Evolutionary conservation across 495 filamentous ascomycete genomes (phyloP), one percentile per base, ranked within the genome.

Genomic region (Aspergillus leporis): DNA sequence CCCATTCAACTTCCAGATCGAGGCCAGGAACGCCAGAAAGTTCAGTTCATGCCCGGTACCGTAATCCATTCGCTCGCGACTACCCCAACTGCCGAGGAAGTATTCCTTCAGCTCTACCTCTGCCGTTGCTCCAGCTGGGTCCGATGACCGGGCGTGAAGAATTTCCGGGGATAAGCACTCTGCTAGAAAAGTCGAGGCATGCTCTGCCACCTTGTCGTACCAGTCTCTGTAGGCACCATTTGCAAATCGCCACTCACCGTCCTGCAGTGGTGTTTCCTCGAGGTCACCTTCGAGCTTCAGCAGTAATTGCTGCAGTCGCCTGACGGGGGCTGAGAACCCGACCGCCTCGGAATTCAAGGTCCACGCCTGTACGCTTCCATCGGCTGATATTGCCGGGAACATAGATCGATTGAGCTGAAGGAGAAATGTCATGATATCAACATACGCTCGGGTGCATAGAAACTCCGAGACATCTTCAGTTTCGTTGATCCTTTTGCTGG

Each of bases 31-130:
- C 18, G 93, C 93, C 14, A 97, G 73, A 64, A 98, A 98, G 73
- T 89, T 94, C 51, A 98, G 72, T 70, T 98, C 94, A 72, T 98
- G 94, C 1, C 94, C 94, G 7, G 95, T 97, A 0, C 94, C 94
- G 70, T 96, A 98, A 72, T 98, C 94, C 45, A 98, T 78, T 34
- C 94, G 81, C 65, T 96, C 90, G 1, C 89, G 66, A 65, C 92
- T 97, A 1, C 94, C 94, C 78, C 93, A 98, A 38, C 85, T 87
- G 19, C 90, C 92, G 16, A 95, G 65, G 8, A 99, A 84, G 71
- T 99, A 99, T 25, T 83, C 78, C 51, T 76, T 78, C 18, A 98
- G 73, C 70, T 98, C 94, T 32, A 80, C 72, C 58, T 83, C 78
- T 14, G 85, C 81, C 5, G 78, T 74, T 8, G 67, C 56, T 12